Percentiles rank a stretch among this genome's conserved stretches.
These are phyloP conservation scores for Morella rubra DNA, from an alignment of 306 rosid species.

Conservation along the genomic window DNA sequence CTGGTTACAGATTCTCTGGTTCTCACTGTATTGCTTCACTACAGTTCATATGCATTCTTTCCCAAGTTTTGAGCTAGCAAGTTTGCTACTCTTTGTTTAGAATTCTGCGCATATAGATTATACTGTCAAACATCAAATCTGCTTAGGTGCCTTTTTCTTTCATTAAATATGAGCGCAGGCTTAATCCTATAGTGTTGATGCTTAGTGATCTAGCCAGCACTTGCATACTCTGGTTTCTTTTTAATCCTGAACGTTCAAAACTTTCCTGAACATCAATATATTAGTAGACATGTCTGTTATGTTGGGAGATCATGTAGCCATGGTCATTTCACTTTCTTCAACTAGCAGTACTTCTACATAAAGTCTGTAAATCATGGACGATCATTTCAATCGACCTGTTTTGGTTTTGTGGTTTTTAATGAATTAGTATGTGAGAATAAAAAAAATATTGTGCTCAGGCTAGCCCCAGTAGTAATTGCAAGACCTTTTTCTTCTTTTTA, in stretches of 20 bases:
- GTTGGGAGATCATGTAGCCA: not conserved
- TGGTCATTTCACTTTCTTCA: slow-evolving; percentile 1
- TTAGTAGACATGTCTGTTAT: not conserved
- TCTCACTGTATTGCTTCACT: not conserved
- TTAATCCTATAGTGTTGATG: not conserved
- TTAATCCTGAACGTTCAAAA: not conserved
- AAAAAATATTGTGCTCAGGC: not conserved
- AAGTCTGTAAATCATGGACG: not conserved
- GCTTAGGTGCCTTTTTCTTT: not conserved
- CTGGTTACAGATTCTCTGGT: not conserved
- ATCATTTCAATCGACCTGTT: not conserved
- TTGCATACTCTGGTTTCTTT: not conserved
- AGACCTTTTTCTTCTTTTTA: not conserved
- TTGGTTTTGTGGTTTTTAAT: not conserved
- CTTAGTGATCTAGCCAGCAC: not conserved
- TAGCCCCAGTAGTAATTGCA: not conserved
- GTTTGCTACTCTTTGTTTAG: not conserved
- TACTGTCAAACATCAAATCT: not conserved
- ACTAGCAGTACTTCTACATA: not conserved
- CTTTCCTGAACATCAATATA: not conserved
- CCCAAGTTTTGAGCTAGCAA: not conserved
- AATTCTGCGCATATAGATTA: not conserved
- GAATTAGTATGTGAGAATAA: not conserved
- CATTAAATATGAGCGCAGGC: not conserved
- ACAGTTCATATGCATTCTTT: not conserved